These are phyloP conservation scores for Penicillium maclennaniae DNA, from an alignment of 495 filamentous ascomycete genomes.

Conservation along the genomic window DNA sequence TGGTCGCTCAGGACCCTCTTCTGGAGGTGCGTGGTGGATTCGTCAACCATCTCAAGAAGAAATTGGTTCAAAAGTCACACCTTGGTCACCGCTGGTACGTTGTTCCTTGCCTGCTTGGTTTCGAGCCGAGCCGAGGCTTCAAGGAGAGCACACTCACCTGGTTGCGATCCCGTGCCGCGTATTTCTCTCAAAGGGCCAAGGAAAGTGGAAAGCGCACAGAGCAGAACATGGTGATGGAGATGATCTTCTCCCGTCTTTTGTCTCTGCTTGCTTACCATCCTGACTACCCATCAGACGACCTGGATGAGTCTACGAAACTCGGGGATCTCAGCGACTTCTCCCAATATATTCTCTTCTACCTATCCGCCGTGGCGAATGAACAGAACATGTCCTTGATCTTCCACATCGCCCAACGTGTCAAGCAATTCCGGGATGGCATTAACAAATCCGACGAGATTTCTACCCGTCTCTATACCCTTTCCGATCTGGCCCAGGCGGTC, in stretches of 20 bases:
- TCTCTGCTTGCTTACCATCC: slow-evolving; percentile 92
- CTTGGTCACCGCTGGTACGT: slow-evolving; percentile 70
- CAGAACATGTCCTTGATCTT: slow-evolving; percentile 85
- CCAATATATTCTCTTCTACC: slow-evolving; percentile 84
- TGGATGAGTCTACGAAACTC: slow-evolving; percentile 50
- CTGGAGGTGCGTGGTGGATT: slow-evolving; percentile 72
- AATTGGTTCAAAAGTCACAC: slow-evolving; percentile 51
- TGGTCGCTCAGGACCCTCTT: slow-evolving; percentile 74
- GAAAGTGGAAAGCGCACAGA: slow-evolving; percentile 39
- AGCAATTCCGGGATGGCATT: slow-evolving; percentile 81
- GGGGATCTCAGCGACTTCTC: slow-evolving; percentile 75
- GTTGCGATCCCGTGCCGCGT: slow-evolving; percentile 71
- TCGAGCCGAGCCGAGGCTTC: slow-evolving; percentile 69
- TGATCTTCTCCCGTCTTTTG: slow-evolving; percentile 77
- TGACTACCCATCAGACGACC: slow-evolving; percentile 60
- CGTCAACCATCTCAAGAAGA: slow-evolving; percentile 79
- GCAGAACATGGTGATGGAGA: slow-evolving; percentile 67
- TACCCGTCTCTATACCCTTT: slow-evolving; percentile 70
- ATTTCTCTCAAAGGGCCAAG: slow-evolving; percentile 39
- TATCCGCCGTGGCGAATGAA: slow-evolving; percentile 75
- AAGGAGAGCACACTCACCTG: slow-evolving; percentile 75
- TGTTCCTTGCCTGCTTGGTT: slow-evolving; percentile 83
- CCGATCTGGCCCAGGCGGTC: slow-evolving; percentile 78
- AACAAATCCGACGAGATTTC: slow-evolving; percentile 50
- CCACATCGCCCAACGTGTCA: slow-evolving; percentile 88